Evolutionary conservation across 208 protist species (phyloP), one percentile per base, ranked within the genome.

Genomic region (Tritrichomonas foetus): DNA sequence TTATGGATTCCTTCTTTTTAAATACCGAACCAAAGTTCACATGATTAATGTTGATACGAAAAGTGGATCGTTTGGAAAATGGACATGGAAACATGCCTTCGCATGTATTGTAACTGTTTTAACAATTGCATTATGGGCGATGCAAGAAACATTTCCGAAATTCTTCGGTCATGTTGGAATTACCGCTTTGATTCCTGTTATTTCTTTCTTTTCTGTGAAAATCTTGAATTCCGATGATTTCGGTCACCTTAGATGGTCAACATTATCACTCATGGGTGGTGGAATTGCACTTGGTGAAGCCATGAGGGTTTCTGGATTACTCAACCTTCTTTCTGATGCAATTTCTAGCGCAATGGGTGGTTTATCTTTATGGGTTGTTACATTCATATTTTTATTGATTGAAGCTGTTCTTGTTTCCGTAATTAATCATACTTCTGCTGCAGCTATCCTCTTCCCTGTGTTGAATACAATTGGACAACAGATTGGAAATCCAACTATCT

Each of bases 71-170:
- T 27, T 89, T 11, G 41, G 14, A 13, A 13, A 13, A 50, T 89
- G 78, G 78, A 57, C 78, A 61, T 89, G 41, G 47, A 89, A 89
- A 30, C 78, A 89, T 89, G 57, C 78, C 33, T 89, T 57, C 39
- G 47, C 78, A 27, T 57, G 41, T 39, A 14, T 20, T 14, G 27
- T 89, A 11, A 89, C 78, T 36, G 41, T 49, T 14, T 57, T 89
- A 57, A 89, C 78, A 3, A 89, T 89, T 49, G 22, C 30, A 27
- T 27, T 89, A 33, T 89, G 78, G 78, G 47, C 78, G 33, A 44
- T 89, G 13, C 78, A 89, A 50, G 78, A 89, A 89, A 33, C 41
- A 20, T 89, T 89, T 36, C 78, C 78, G 0, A 57, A 57, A n/a
- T 53, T 89, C 47, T 49, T 89, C 41, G 78, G 78, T 2, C 41